A percentile compares a stretch with the other conserved stretches of the same genome.
These are phyloP conservation scores for Cornus suecica DNA, from an alignment of 148 eudicot species.

Conservation along the genomic window DNA sequence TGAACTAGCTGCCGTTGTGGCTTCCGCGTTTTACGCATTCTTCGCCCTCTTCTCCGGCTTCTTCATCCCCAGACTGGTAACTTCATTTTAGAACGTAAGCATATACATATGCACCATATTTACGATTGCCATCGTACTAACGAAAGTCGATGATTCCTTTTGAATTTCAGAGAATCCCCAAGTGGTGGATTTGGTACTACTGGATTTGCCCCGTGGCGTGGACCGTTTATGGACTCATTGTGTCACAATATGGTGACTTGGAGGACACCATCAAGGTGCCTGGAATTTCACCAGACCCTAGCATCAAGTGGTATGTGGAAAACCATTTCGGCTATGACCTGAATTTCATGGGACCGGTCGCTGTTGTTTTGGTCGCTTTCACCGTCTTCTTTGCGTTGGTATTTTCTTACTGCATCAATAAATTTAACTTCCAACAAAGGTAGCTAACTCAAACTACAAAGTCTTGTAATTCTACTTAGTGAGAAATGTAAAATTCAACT, in stretches of 20 bases:
- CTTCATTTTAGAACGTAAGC: slow-evolving; percentile 10
- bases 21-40: slow-evolving; percentile 80
- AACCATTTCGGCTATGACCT: slow-evolving; percentile 68
- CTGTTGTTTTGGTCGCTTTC: slow-evolving; percentile 20
- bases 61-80: slow-evolving; percentile 89
- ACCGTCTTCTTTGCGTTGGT: slow-evolving; percentile 25
- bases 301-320: slow-evolving; percentile 36
- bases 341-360: slow-evolving; percentile 22
- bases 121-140: slow-evolving; percentile 26
- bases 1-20: slow-evolving; percentile 83
- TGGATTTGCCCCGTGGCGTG: slow-evolving; percentile 36
- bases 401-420: slow-evolving; percentile 58
- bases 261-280: slow-evolving; percentile 15
- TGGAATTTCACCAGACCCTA: slow-evolving; percentile 16
- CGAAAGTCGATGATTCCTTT: not conserved
- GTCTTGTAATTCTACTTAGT: not conserved
- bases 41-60: slow-evolving; percentile 96
- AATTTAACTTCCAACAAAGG: slow-evolving; percentile 87
- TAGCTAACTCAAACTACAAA: slow-evolving; percentile 20
- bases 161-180: slow-evolving; percentile 71
- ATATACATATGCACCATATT: too few species aligned
- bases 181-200: slow-evolving; percentile 48
- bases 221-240: slow-evolving; percentile 38
- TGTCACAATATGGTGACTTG: slow-evolving; percentile 37
- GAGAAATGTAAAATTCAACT: too few species aligned